A percentile compares a stretch with the other conserved stretches of the same genome.
phyloP scores from a whole-genome alignment of 2,329 filamentous ascomycete genomes.

The Calonectria pauciramosa region DNA sequence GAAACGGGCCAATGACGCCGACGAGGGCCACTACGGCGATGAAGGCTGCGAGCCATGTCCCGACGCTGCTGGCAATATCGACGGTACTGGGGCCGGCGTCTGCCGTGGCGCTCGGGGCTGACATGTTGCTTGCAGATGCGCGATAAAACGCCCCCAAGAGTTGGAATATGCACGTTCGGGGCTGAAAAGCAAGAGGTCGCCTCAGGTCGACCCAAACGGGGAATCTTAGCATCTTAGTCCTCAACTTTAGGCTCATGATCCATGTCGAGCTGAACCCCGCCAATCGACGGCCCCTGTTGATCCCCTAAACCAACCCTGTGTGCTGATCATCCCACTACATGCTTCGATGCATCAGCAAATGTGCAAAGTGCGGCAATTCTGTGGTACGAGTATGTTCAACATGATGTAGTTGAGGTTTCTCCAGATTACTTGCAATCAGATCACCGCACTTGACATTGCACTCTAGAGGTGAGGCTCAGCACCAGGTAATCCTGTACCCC shows the following conservation, averaged over 20 bases:
- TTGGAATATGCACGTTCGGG: background rate
- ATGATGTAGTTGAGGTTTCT: background rate
- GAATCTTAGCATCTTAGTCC: background rate
- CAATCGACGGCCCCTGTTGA: background rate
- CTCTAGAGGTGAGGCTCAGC: background rate
- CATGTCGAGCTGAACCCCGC: conserved; percentile 1
- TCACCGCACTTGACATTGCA: background rate
- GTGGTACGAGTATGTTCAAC: background rate
- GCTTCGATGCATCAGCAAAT: background rate
- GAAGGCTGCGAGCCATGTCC: conserved; percentile 24
- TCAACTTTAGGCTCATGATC: background rate
- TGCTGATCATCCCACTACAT: background rate
- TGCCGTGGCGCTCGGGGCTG: background rate
- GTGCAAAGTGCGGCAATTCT: background rate
- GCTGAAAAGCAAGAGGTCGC: background rate
- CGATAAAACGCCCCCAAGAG: background rate
- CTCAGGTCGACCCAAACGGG: background rate
- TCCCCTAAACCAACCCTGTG: background rate
- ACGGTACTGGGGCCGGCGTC: background rate
- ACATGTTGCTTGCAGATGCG: conserved; percentile 5
- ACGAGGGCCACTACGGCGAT: conserved; percentile 24
- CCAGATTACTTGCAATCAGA: background rate
- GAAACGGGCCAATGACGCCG: conserved; percentile 18
- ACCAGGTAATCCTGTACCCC: background rate
- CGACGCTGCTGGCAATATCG: conserved; percentile 20